A percentile compares a stretch with the other conserved stretches of the same genome.
Evolutionary conservation across 2,329 filamentous ascomycete genomes (phyloP).

Genomic region (Microcera coccophila): DNA sequence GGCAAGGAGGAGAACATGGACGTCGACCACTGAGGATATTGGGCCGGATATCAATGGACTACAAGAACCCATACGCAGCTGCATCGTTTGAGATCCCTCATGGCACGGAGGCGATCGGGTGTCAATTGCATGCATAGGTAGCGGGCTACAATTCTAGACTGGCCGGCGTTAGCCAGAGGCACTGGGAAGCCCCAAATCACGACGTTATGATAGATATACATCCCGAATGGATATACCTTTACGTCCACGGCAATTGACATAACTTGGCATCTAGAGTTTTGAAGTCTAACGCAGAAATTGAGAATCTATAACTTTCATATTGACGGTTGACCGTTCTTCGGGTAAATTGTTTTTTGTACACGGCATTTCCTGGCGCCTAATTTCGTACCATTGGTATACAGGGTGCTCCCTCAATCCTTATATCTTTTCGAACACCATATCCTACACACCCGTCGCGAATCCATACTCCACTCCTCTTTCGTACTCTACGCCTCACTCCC

Average conservation of each 20-base stretch:
- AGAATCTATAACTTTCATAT: slow-evolving; percentile 24
- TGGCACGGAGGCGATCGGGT: too few species aligned
- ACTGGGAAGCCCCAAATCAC: slow-evolving; percentile 19
- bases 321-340: slow-evolving; percentile 19
- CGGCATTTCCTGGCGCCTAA: slow-evolving; percentile 22
- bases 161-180: slow-evolving; percentile 20
- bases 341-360: slow-evolving; percentile 26
- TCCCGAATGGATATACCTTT: not conserved
- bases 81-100: too few species aligned
- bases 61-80: too few species aligned
- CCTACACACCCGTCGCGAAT: slow-evolving; percentile 13
- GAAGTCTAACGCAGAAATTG: slow-evolving; percentile 15
- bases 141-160: slow-evolving; percentile 20
- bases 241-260: not conserved
- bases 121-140: slow-evolving; percentile 16
- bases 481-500: slow-evolving; percentile 28
- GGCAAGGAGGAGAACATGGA: slow-evolving; percentile 54
- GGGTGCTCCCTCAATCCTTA: slow-evolving; percentile 4
- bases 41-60: not conserved
- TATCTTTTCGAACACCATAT: slow-evolving; percentile 11
- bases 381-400: slow-evolving; percentile 5
- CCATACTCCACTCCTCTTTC: not conserved
- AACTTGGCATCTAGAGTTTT: not conserved
- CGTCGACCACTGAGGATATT: slow-evolving; percentile 33
- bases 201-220: slow-evolving; percentile 26